Percentiles rank a stretch among this genome's conserved stretches.
phyloP scores from a whole-genome alignment of 78 protist genomes.

The Andalucia godoyi region DNA sequence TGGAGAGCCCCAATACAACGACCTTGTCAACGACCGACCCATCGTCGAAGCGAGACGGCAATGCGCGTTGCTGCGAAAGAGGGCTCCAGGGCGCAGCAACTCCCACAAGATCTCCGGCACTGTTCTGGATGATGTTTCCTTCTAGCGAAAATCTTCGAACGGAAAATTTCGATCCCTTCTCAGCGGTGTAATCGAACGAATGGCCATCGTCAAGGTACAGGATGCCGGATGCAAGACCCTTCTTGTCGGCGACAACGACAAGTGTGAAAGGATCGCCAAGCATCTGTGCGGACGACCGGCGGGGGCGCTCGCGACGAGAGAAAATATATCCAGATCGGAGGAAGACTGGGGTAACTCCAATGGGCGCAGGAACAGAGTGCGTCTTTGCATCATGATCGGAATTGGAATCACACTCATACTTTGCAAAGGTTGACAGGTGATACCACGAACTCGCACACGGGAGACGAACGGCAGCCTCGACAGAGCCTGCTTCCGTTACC shows the following conservation, averaged over 20 bases:
- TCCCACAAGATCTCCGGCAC: too few species aligned
- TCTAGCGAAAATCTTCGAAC: too few species aligned
- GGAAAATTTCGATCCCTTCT: too few species aligned
- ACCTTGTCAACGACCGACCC: too few species aligned
- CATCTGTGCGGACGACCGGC: conserved; percentile 61
- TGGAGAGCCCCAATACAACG: too few species aligned
- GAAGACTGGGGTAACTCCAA: conserved; percentile 60
- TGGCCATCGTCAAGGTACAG: conserved; percentile 72
- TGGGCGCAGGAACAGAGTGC: conserved; percentile 33
- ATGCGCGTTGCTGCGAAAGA: too few species aligned
- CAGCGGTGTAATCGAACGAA: conserved; percentile 29
- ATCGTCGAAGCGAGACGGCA: too few species aligned
- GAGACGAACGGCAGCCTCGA: not conserved
- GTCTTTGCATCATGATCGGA: not conserved
- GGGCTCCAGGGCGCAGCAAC: too few species aligned
- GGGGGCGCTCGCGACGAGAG: conserved; percentile 57
- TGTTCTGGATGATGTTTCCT: too few species aligned
- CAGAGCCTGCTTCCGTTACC: conserved; percentile 12
- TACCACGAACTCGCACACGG: conserved; percentile 13
- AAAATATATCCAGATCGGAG: conserved; percentile 81
- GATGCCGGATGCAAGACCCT: conserved; percentile 40
- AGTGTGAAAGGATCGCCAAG: conserved; percentile 81
- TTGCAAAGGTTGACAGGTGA: not conserved
- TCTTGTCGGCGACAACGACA: conserved; percentile 2
- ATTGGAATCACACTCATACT: conserved; percentile 9